Conservation (phyloP, 371 early-diverging fungal genomes). For the Quaeritorhiza haematococci region DNA sequence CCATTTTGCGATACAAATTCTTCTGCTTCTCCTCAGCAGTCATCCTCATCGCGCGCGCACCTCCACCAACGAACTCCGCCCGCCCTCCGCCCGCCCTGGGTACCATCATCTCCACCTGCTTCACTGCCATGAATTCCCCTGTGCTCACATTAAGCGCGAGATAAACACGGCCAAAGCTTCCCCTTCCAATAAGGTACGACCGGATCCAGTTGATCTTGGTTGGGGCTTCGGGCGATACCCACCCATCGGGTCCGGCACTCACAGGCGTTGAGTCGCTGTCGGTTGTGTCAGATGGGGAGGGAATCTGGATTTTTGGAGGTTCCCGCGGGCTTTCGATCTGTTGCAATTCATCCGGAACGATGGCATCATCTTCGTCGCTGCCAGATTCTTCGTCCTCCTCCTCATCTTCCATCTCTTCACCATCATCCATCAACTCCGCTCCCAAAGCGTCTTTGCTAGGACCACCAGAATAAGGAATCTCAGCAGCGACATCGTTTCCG, state of each 20-base stretch:
- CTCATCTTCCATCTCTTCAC: constrained; percentile 14
- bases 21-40: constrained; percentile 26
- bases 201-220: constrained; percentile 61
- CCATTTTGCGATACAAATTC: constrained; percentile 22
- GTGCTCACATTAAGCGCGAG: constrained; percentile 79
- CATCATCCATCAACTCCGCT: not conserved
- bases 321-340: not conserved
- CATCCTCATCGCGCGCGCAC: not conserved
- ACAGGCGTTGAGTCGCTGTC: not conserved
- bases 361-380: constrained; percentile 13
- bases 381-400: constrained; percentile 7
- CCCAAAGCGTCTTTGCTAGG: not conserved
- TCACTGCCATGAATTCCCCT: constrained; percentile 90
- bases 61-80: not conserved
- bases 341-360: not conserved
- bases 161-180: constrained; percentile 96
- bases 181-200: constrained; percentile 90
- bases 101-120: constrained; percentile 82
- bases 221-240: constrained; percentile 5
- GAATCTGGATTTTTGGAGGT: not conserved
- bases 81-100: constrained; percentile 52
- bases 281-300: not conserved
- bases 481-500: not conserved
- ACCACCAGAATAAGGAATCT: not conserved
- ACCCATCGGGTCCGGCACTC: not conserved